Percentiles rank a stretch among this genome's conserved stretches.
Conservation (phyloP, 306 rosid genomes). For the Phaseolus lunatus region DNA sequence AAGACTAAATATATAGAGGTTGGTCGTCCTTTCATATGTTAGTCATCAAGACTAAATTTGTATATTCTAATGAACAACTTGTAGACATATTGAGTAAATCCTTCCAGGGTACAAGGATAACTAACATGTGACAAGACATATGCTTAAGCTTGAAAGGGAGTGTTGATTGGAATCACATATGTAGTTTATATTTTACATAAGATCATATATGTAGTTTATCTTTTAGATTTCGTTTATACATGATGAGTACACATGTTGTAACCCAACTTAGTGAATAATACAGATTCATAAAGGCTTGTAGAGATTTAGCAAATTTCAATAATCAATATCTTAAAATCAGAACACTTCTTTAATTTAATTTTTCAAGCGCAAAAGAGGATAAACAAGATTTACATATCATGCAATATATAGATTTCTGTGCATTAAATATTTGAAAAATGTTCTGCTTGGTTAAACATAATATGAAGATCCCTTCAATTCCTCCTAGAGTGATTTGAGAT, state of each 20-base stretch:
- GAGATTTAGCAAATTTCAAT: not conserved
- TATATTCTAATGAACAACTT: not conserved
- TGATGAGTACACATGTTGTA: not conserved
- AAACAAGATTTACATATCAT: not conserved
- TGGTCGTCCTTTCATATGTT: not conserved
- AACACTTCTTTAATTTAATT: conserved; percentile 20
- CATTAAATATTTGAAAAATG: conserved; percentile 9
- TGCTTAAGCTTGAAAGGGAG: not conserved
- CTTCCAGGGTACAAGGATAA: not conserved
- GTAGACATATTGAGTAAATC: not conserved
- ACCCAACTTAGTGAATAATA: not conserved
- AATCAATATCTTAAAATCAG: conserved; percentile 4
- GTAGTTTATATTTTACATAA: not conserved
- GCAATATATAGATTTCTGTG: not conserved
- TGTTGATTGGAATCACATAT: not conserved
- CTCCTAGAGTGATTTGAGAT: conserved; percentile 18
- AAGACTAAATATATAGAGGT: not conserved
- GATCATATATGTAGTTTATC: not conserved
- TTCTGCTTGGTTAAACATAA: conserved; percentile 25
- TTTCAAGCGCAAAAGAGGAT: conserved; percentile 16
- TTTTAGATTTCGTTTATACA: not conserved
- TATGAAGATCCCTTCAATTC: conserved; percentile 3
- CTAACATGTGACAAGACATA: not conserved
- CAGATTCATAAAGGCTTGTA: not conserved
- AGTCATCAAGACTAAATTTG: not conserved